Base-by-base conservation (phyloP, 2,329 filamentous ascomycete species). In the Scolecobasidium constrictum region DNA sequence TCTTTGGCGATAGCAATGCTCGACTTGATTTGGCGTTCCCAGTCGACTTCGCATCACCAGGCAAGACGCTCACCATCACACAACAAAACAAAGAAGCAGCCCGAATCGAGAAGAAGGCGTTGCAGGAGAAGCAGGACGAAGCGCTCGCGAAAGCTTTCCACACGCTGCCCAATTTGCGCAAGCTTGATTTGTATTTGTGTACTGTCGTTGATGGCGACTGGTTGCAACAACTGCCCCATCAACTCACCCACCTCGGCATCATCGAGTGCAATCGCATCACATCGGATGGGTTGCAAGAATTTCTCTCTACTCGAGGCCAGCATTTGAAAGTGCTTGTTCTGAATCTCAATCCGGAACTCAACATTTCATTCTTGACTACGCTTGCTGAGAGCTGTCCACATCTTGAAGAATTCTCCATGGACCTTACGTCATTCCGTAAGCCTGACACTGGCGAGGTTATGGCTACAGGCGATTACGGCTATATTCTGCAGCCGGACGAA, bases 201-300 rank as follows among this genome's bases (percentile, higher is more conserved):
- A 81, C 78, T 3, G 68, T 84, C 23, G 72, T 86, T 45, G 83
- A 83, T 53, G 72, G 77, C 5, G 66, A 69, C 6, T 68, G 93
- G 15, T 65, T 94, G n/a, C 69, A 74, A 2, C 66, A 75, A 3
- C 63, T 95, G 5, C 86, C 88, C 1, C 68, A 64, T 9, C 72
- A 66, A 3, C 67, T 96, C 16, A 64, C 71, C 36, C 74, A 75
- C 36, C 68, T 96, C 3, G 81, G 81, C 49, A 66, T 95, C 13
- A 76, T 79, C 49, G 90, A 92, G 52, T 95, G 87, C 55, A 80
- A 81, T 62, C 77, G 83, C 47, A 62, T 94, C 7, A 77, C 71
- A 4, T 81, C 85, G 1, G 70, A 78, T 3, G 72, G 78, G 46
- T 63, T 95, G 17, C 64, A 69, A 19, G 56, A 61, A 0, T 94